phyloP scores from a whole-genome alignment of 2,329 filamentous ascomycete species.

The Botrytis fabae region DNA sequence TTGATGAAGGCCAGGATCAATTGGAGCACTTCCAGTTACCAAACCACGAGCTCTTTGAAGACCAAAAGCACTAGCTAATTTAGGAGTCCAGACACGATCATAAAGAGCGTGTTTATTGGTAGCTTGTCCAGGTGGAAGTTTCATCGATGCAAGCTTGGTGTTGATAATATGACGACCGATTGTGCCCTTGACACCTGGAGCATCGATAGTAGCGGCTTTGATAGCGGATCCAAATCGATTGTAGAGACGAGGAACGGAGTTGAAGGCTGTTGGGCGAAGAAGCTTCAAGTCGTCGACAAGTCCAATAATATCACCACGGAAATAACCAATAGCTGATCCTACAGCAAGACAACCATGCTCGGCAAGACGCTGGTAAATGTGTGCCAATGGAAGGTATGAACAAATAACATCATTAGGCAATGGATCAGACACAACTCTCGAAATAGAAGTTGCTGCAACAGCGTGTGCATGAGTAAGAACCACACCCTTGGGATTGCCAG shows the following conservation, averaged over 20 bases:
- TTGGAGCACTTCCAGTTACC: conserved; percentile 85
- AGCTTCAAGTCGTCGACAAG: conserved; percentile 90
- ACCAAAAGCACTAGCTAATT: conserved; percentile 80
- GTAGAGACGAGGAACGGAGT: conserved; percentile 87
- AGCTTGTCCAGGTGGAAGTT: conserved; percentile 69
- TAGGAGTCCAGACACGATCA: conserved; percentile 86
- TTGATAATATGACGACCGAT: conserved; percentile 78
- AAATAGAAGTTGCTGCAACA: conserved; percentile 67
- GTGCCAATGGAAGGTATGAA: conserved; percentile 90
- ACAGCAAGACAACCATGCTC: conserved; percentile 74
- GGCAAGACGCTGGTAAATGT: conserved; percentile 85
- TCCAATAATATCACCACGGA: conserved; percentile 85
- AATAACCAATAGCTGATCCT: conserved; percentile 81
- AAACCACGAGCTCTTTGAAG: conserved; percentile 71
- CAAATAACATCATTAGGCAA: conserved; percentile 61
- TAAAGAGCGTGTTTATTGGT: conserved; percentile 76
- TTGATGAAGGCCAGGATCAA: conserved; percentile 83
- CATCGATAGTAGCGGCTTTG: conserved; percentile 74
- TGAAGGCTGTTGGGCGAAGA: conserved; percentile 77
- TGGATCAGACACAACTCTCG: conserved; percentile 55
- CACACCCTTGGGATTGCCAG: conserved; percentile 79
- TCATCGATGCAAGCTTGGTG: conserved; percentile 78
- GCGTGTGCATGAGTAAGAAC: conserved; percentile 80
- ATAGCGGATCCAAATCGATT: conserved; percentile 88
- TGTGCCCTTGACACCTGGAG: conserved; percentile 75